These are phyloP conservation scores for Cercophora sp. DNA, from an alignment of 495 filamentous ascomycete species.

Conservation along the genomic window DNA sequence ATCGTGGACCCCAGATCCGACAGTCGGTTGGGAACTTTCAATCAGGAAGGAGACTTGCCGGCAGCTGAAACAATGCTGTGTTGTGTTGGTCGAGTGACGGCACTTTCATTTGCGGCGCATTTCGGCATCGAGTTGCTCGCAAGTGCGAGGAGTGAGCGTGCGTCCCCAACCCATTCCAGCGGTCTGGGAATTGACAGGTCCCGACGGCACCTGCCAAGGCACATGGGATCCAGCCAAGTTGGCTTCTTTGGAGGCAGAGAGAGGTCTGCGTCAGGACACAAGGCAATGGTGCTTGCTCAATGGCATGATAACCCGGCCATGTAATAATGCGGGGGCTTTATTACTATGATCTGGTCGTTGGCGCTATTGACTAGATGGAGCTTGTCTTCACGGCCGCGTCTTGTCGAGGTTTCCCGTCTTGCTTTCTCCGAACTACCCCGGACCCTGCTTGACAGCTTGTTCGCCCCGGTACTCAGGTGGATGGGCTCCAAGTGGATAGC, in stretches of 20 bases:
- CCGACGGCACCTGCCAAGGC: background rate
- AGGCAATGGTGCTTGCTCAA: too few relatives aligned
- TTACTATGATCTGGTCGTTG: too few relatives aligned
- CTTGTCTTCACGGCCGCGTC: background rate
- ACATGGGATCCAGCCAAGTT: background rate
- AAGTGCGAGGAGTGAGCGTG: background rate
- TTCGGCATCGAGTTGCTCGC: background rate
- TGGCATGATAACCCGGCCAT: slow-evolving; percentile 5
- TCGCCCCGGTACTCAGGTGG: slow-evolving; percentile 16
- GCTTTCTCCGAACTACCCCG: background rate
- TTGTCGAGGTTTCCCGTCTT: slow-evolving; percentile 7
- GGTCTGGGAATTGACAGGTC: background rate
- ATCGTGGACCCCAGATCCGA: too few relatives aligned
- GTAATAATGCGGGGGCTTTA: slow-evolving; percentile 9
- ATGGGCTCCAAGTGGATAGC: slow-evolving; percentile 2
- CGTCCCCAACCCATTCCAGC: background rate
- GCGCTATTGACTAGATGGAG: too few relatives aligned
- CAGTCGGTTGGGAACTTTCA: too few relatives aligned
- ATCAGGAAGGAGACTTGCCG: too few relatives aligned
- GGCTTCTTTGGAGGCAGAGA: background rate
- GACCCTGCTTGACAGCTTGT: slow-evolving; percentile 12
- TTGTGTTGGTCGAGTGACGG: too few relatives aligned
- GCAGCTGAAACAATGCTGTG: too few relatives aligned
- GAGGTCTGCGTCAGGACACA: too few relatives aligned
- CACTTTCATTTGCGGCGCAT: background rate